Conservation (phyloP, 2,329 filamentous ascomycete species). For the Tolypocladium amazonense region DNA sequence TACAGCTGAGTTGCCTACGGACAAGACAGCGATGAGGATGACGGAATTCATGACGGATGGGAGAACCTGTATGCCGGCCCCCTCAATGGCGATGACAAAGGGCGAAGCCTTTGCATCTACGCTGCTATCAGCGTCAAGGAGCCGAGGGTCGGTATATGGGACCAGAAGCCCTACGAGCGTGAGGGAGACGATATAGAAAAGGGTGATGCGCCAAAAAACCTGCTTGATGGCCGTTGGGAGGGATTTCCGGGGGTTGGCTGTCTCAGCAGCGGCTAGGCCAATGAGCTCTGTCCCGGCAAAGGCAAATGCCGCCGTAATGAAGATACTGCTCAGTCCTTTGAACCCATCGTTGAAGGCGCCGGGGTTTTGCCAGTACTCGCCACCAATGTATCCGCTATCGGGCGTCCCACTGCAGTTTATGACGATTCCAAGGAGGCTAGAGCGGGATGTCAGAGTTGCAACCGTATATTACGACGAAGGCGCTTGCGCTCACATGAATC, state of each 20-base stretch:
- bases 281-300: constrained; percentile 69
- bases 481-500: constrained; percentile 59
- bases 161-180: constrained; percentile 75
- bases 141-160: constrained; percentile 54
- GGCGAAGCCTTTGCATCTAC: constrained; percentile 69
- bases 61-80: constrained; percentile 70
- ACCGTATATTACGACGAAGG: background rate
- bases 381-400: constrained; percentile 68
- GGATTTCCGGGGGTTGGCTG: constrained; percentile 66
- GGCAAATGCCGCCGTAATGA: constrained; percentile 67
- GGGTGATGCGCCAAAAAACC: constrained; percentile 85
- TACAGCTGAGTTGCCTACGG: constrained; percentile 83
- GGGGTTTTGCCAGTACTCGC: constrained; percentile 62
- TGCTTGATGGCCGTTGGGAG: constrained; percentile 84
- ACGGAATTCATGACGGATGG: constrained; percentile 89
- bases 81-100: constrained; percentile 85
- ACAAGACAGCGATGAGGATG: constrained; percentile 81
- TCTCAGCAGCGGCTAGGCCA: constrained; percentile 67
- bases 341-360: constrained; percentile 81
- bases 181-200: constrained; percentile 83
- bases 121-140: constrained; percentile 46
- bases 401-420: constrained; percentile 75
- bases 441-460: background rate
- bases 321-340: constrained; percentile 70
- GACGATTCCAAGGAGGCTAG: constrained; percentile 71